Base-by-base conservation (phyloP, 1,284 basidiomycete species). In the Athelia psychrophila region DNA sequence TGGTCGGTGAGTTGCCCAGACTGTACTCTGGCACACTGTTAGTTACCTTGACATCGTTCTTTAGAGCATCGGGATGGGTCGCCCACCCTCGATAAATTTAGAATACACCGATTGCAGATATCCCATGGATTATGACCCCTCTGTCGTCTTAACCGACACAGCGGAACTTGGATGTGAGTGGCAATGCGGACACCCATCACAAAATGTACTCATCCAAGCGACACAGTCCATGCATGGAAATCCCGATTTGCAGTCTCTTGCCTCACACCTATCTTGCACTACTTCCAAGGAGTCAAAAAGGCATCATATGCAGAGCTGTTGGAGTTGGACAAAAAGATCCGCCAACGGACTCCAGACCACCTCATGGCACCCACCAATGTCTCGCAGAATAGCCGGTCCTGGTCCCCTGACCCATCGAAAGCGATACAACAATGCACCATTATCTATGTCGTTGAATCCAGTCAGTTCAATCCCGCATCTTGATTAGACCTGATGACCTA, bases 31-130 rank as follows among this genome's bases (percentile, higher is more conserved):
- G 6, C 5, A 30, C 13, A 13, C 27, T 13, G 13, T n/a, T n/a
- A n/a, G n/a, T n/a, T n/a, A n/a, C 27, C 13, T 13, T 30, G 27
- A 30, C 27, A 30, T 30, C 5, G 13, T 13, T 6, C 27, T 30
- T 6, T 27, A 80, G 77, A 73, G 75, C 50, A 64, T 81, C 49
- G 68, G 75, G 9, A 72, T 72, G 53, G 79, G 79, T 15, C 66
- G 79, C 3, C 75, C 79, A 6, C 75, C 77, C 12, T 66, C 75
- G 5, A 56, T 81, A 23, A 63, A 67, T 44, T 65, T 80, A 19
- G 67, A 72, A 49, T 70, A 80, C 56, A 70, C 73, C 13, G 76
- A 81, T 54, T 79, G 76, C 56, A 68, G 69, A 44, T 79, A 79
- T 56, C 78, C 80, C 4, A 73, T 75, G 18, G 76, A 79, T 54